Percentiles rank a stretch among this genome's conserved stretches.
Evolutionary conservation across 495 filamentous ascomycete genomes (phyloP).

Genomic region (Aspergillus wentii): DNA sequence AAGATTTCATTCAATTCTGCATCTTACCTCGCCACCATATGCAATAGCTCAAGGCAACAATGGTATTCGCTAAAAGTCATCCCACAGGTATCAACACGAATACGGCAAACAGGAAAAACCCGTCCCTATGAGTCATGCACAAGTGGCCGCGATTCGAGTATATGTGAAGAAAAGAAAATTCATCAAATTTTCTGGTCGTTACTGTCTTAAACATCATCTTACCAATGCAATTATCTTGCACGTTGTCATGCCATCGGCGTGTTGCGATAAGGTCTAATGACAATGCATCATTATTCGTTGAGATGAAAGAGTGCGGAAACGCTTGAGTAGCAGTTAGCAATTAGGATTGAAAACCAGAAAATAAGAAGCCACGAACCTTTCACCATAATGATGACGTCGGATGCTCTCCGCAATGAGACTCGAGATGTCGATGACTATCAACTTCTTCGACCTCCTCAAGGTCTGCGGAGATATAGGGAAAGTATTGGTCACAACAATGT

Average conservation of each 20-base stretch:
- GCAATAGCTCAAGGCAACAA: too few species aligned
- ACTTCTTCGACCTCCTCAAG: slow-evolving; percentile 67
- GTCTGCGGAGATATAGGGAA: slow-evolving; percentile 81
- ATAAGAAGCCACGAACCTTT: slow-evolving; percentile 41
- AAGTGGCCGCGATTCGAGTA: too few species aligned
- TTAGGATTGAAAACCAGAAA: slow-evolving; percentile 4
- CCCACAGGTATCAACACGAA: slow-evolving; percentile 2
- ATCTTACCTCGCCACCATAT: too few species aligned
- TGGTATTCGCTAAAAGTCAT: too few species aligned
- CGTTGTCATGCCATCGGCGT: too few species aligned
- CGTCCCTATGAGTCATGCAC: too few species aligned
- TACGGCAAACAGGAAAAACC: slow-evolving; percentile 8
- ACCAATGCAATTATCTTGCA: slow-evolving; percentile 4
- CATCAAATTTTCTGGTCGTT: slow-evolving; percentile 18
- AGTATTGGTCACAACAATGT: slow-evolving; percentile 93
- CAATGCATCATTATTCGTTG: slow-evolving; percentile 27
- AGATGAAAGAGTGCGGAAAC: slow-evolving; percentile 82
- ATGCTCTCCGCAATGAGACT: slow-evolving; percentile 88
- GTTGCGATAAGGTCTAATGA: too few species aligned
- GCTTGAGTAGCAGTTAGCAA: slow-evolving; percentile 41
- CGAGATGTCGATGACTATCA: slow-evolving; percentile 84
- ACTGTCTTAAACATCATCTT: slow-evolving; percentile 19
- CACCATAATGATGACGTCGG: slow-evolving; percentile 87
- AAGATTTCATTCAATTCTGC: too few species aligned
- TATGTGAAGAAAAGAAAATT: too few species aligned